Evolutionary conservation across 805 yeast genomes (phyloP).

Genomic region (Kodamaea leandrae): DNA sequence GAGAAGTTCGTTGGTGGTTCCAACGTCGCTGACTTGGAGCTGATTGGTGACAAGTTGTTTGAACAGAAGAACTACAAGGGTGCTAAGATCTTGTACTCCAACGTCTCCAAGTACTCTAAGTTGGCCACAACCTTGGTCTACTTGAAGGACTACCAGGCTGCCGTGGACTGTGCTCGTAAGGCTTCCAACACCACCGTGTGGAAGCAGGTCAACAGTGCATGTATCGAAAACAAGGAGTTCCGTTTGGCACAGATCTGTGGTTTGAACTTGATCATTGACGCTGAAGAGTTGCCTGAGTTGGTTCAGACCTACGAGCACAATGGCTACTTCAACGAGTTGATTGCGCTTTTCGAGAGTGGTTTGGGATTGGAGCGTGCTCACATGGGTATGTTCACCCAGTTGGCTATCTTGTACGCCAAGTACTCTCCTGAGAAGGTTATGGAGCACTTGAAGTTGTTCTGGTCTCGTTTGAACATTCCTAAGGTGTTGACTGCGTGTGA

Average conservation of each 20-base stretch:
- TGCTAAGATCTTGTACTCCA: conserved; percentile 82
- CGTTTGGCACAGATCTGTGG: conserved; percentile 98
- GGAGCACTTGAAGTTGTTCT: conserved; percentile 95
- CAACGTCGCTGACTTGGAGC: conserved; percentile 89
- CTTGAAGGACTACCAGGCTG: conserved; percentile 88
- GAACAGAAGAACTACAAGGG: conserved; percentile 83
- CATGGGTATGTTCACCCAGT: conserved; percentile 99
- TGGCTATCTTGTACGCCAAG: conserved; percentile 86
- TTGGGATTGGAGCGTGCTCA: conserved; percentile 97
- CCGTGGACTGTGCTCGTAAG: conserved; percentile 98
- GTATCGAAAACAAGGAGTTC: conserved; percentile 92
- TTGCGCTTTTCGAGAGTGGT: conserved; percentile 92
- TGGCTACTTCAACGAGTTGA: conserved; percentile 90
- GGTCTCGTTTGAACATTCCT: conserved; percentile 98
- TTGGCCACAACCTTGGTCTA: conserved; percentile 95
- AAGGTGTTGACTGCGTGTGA: conserved; percentile 94
- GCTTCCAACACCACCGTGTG: conserved; percentile 92
- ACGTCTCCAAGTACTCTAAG: conserved; percentile 90
- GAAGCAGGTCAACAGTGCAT: conserved; percentile 97
- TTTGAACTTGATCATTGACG: conserved; percentile 92
- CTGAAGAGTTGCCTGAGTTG: conserved; percentile 91
- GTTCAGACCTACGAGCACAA: conserved; percentile 82
- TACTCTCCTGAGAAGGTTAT: conserved; percentile 85
- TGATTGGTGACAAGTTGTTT: conserved; percentile 88
- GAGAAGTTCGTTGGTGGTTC: conserved; percentile 81